These are phyloP conservation scores for Xylaria sp. DNA, from an alignment of 2,329 filamentous ascomycete genomes.

Conservation along the genomic window DNA sequence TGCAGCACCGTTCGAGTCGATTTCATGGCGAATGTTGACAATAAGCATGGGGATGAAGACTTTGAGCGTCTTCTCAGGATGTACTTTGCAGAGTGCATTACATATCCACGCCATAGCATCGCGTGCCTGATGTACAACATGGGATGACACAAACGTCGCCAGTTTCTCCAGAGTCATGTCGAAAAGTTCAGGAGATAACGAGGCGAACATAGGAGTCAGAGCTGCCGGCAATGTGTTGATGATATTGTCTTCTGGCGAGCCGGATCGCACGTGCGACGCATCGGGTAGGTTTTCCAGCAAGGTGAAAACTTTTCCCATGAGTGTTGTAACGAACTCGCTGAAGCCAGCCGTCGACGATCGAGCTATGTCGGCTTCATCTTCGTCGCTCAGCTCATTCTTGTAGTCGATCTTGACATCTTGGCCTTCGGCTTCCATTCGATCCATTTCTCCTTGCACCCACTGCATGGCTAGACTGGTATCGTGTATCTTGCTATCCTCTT, in stretches of 20 bases:
- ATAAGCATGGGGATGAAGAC: conserved; percentile 89
- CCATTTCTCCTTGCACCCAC: conserved; percentile 94
- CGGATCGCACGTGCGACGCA: conserved; percentile 82
- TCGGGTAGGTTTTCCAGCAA: conserved; percentile 94
- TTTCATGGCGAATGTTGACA: conserved; percentile 91
- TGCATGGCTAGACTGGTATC: conserved; percentile 81
- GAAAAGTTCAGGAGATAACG: conserved; percentile 90
- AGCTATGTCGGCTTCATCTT: conserved; percentile 85
- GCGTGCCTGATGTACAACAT: conserved; percentile 94
- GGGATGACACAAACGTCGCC: conserved; percentile 85
- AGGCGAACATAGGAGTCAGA: conserved; percentile 86
- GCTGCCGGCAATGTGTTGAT: conserved; percentile 94
- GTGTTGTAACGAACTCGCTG: conserved; percentile 87
- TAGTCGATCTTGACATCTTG: conserved; percentile 88
- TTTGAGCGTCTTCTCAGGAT: conserved; percentile 90
- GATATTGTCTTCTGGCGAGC: conserved; percentile 94
- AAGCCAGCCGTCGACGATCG: conserved; percentile 94
- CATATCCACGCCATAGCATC: conserved; percentile 99
- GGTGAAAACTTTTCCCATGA: conserved; percentile 93
- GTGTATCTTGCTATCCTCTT: conserved; percentile 69
- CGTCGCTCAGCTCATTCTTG: conserved; percentile 77
- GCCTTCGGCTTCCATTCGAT: conserved; percentile 87
- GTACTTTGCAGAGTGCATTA: conserved; percentile 94
- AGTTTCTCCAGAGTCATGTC: conserved; percentile 92
- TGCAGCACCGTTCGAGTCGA: conserved; percentile 93